Conservation (phyloP, 306 rosid species). For the peach (Prunus persica) region DNA sequence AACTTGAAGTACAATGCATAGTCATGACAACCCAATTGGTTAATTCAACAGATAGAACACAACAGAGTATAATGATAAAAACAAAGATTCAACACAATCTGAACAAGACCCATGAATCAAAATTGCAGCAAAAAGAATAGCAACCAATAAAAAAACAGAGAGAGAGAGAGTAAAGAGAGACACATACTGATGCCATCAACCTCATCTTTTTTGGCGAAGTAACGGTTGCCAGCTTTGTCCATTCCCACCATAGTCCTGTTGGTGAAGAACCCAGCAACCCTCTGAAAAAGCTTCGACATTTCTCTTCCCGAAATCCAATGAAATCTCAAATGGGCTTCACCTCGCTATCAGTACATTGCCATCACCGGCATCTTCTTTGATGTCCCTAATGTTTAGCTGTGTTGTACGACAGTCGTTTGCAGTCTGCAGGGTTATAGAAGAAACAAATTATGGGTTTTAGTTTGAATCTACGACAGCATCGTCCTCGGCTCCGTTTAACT, state of each 20-base stretch:
- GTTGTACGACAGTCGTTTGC: background rate
- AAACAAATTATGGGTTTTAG: background rate
- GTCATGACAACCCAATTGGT: background rate
- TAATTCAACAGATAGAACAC: background rate
- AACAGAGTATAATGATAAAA: background rate
- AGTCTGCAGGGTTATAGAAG: background rate
- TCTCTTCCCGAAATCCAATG: background rate
- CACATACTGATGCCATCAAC: conserved; percentile 78
- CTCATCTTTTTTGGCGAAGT: conserved; percentile 61
- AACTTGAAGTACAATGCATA: background rate
- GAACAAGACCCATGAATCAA: conserved; percentile 10
- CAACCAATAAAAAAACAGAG: background rate
- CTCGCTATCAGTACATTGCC: background rate
- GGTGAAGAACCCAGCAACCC: conserved; percentile 49
- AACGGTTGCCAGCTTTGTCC: conserved; percentile 77
- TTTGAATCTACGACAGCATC: background rate
- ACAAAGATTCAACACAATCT: background rate
- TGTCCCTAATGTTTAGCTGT: background rate
- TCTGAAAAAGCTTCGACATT: conserved; percentile 70
- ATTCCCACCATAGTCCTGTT: conserved; percentile 51
- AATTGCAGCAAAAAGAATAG: background rate
- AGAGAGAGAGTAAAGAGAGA: conserved; percentile 21
- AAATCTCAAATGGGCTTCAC: conserved; percentile 19
- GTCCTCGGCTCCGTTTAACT: background rate
- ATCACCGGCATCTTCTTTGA: conserved; percentile 6